A percentile compares a stretch with the other conserved stretches of the same genome.
phyloP scores from a whole-genome alignment of 768 basidiomycete species.

The Lepiota subincarnata region DNA sequence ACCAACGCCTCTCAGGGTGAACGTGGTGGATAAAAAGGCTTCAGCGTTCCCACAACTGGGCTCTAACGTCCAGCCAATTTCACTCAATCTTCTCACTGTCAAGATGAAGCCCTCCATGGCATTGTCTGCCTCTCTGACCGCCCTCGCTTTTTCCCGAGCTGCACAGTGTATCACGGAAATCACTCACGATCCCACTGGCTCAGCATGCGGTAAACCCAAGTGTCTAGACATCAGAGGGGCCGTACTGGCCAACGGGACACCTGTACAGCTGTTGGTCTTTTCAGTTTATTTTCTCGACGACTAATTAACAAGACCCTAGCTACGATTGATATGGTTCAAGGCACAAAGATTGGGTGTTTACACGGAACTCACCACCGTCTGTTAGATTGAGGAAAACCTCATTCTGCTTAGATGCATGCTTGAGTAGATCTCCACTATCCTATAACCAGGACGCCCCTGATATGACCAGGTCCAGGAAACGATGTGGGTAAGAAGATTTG shows the following conservation, averaged over 20 bases:
- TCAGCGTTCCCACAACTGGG: too few species aligned
- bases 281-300: not conserved
- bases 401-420: slow-evolving; percentile 33
- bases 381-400: slow-evolving; percentile 4
- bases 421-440: slow-evolving; percentile 19
- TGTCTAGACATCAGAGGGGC: slow-evolving; percentile 32
- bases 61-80: not conserved
- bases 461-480: slow-evolving; percentile 15
- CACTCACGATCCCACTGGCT: not conserved
- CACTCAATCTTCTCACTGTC: not conserved
- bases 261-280: slow-evolving; percentile 28
- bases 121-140: not conserved
- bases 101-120: not conserved
- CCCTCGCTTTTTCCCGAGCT: not conserved
- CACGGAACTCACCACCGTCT: slow-evolving; percentile 16
- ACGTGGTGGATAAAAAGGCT: too few species aligned
- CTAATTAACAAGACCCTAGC: not conserved
- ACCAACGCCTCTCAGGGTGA: too few species aligned
- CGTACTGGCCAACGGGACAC: slow-evolving; percentile 25
- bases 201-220: slow-evolving; percentile 12
- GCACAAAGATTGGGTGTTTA: slow-evolving; percentile 26
- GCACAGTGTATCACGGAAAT: not conserved
- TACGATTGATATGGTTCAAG: slow-evolving; percentile 16
- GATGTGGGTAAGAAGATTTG: too few species aligned
- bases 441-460: not conserved